phyloP scores from a whole-genome alignment of 2,329 filamentous ascomycete genomes.

The Daldinia sp. region DNA sequence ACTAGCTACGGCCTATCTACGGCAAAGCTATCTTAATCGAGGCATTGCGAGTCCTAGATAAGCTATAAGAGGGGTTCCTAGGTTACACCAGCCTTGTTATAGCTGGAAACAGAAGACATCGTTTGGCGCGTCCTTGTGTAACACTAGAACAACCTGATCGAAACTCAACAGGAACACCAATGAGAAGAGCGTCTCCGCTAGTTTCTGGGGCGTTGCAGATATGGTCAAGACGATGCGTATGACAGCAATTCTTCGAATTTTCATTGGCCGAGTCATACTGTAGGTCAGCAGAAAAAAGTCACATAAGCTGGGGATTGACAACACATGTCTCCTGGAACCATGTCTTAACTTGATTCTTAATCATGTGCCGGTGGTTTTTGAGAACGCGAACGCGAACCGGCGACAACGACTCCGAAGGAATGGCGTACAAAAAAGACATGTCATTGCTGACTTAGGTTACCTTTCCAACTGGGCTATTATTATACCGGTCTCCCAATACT shows the following conservation, averaged over 20 bases:
- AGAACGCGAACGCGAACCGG: background rate
- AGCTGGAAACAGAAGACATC: background rate
- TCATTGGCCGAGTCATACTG: background rate
- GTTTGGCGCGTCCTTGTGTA: background rate
- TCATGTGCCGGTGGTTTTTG: background rate
- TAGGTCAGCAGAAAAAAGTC: slow-evolving; percentile 1
- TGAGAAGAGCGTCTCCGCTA: background rate
- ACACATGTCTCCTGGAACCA: background rate
- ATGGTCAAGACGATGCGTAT: background rate
- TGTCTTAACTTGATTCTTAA: background rate
- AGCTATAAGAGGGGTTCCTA: background rate
- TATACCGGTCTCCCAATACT: background rate
- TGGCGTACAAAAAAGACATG: background rate
- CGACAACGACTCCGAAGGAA: background rate
- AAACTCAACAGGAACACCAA: background rate
- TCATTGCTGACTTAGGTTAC: background rate
- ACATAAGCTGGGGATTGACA: background rate
- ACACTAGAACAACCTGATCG: background rate
- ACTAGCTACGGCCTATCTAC: background rate
- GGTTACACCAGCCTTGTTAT: background rate
- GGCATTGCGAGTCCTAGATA: background rate
- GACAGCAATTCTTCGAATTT: background rate
- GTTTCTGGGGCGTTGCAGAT: background rate
- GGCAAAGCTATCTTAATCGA: background rate
- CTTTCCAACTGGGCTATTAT: background rate